A percentile compares a stretch with the other conserved stretches of the same genome.
Evolutionary conservation across 169 alveolate genomes (phyloP).

Genomic region (Plasmodium vinckei): DNA sequence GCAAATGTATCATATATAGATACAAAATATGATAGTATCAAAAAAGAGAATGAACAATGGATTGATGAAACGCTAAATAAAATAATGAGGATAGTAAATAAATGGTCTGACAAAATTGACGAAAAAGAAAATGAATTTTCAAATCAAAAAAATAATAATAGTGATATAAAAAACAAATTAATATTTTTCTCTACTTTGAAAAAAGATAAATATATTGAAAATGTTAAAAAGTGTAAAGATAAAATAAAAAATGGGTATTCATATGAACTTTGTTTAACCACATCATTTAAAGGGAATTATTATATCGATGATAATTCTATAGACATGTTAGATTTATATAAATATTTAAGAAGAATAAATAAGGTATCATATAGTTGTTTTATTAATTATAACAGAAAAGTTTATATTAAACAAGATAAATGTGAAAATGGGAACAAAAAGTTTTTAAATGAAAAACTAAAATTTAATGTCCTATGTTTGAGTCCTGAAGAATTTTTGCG

Average conservation of each 20-base stretch:
- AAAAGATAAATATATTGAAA: slow-evolving; percentile 31
- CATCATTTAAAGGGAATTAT: slow-evolving; percentile 25
- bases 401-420: neutral
- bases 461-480: slow-evolving; percentile 54
- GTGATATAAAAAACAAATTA: slow-evolving; percentile 7
- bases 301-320: neutral
- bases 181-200: neutral
- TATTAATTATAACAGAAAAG: neutral
- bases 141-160: neutral
- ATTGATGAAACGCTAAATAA: neutral
- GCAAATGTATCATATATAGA: neutral
- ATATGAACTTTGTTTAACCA: slow-evolving; percentile 81
- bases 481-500: slow-evolving; percentile 80
- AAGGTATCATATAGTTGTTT: neutral
- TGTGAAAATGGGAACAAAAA: neutral
- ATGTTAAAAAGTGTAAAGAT: slow-evolving; percentile 53
- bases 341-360: neutral
- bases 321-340: neutral
- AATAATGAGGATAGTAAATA: neutral
- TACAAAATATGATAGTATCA: neutral
- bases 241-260: slow-evolving; percentile 69
- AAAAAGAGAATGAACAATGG: slow-evolving; percentile 9
- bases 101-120: too few relatives aligned
- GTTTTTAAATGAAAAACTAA: neutral
- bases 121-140: neutral